Base-by-base conservation (phyloP, 164 flowering plant species). In the Stephania japonica region DNA sequence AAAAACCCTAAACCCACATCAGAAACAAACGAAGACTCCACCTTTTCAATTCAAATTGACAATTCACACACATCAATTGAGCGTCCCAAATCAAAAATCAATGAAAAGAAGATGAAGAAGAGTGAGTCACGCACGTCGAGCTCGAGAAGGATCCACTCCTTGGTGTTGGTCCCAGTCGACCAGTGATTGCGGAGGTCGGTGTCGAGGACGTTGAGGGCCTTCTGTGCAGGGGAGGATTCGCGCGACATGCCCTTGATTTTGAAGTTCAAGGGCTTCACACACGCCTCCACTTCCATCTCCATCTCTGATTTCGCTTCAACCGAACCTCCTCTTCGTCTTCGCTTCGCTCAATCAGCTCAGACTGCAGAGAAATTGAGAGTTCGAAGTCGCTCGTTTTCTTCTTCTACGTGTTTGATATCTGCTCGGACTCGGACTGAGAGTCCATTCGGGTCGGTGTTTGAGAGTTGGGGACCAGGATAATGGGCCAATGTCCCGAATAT, bases 91-190 rank as follows among this genome's bases (percentile, higher is more conserved):
- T 32, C 38, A 32, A 32, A 76, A 21, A 56, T 19, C 18, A 47
- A 47, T 9, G 11, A 47, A 47, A 47, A 47, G 53, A 16, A 61
- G 21, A 18, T 61, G 19, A 67, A 68, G 78, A 64, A 43, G 56
- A 69, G 61, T 68, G 73, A 62, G 75, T 65, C 44, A 65, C 16
- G 21, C 79, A 93, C 97, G 47, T 90, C 91, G 72, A 93, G 90
- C 74, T 93, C 98, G 65, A 93, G 94, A 23, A 93, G 71, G 76
- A 93, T 90, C 98, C 98, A 93, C 68, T 93, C 98, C 71, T 93
- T 93, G 78, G 95, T 91, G 81, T 91, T 93, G 78, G 98, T 93
- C 12, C 81, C 93, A 68, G 97, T 86, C 56, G 98, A 91, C 97
- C 98, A 93, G 82, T 91, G 91, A 53, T 83, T 75, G n/a, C 98